Percentiles rank a stretch among this genome's conserved stretches.
phyloP scores from a whole-genome alignment of 345 rosid genomes.

The Eucalyptus cloeziana region DNA sequence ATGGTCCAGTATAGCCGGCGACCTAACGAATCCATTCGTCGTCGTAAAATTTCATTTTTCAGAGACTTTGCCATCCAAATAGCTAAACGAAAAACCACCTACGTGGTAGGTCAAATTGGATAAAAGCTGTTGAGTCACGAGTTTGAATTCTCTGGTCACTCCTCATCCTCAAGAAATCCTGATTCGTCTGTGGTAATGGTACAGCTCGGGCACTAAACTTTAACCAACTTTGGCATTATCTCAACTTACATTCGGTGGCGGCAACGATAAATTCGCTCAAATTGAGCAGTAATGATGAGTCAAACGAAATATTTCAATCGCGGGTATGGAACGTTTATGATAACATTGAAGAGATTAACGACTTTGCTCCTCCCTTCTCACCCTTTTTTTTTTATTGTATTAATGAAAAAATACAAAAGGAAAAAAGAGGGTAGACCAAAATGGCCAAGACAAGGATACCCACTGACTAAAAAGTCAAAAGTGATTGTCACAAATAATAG shows the following conservation, averaged over 20 bases:
- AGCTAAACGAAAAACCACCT: neutral
- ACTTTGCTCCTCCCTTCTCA: neutral
- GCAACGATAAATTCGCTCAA: neutral
- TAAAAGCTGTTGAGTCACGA: neutral
- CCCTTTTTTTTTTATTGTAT: neutral
- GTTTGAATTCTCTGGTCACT: neutral
- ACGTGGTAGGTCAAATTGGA: neutral
- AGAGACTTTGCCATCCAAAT: neutral
- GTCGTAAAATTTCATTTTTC: neutral
- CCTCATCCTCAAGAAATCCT: neutral
- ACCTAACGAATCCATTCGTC: neutral
- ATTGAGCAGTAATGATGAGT: neutral
- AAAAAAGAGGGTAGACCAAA: neutral
- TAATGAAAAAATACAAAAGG: neutral
- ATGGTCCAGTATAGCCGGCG: neutral
- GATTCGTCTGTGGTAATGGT: neutral
- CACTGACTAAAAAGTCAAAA: neutral
- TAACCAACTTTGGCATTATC: neutral
- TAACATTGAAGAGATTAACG: neutral
- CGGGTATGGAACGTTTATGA: neutral
- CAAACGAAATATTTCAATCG: neutral
- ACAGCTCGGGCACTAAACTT: neutral
- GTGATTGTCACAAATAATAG: neutral
- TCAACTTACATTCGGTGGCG: neutral
- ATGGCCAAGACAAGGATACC: neutral